Conservation (phyloP, 2,329 filamentous ascomycete genomes). For the Fonsecaea multimorphosa region DNA sequence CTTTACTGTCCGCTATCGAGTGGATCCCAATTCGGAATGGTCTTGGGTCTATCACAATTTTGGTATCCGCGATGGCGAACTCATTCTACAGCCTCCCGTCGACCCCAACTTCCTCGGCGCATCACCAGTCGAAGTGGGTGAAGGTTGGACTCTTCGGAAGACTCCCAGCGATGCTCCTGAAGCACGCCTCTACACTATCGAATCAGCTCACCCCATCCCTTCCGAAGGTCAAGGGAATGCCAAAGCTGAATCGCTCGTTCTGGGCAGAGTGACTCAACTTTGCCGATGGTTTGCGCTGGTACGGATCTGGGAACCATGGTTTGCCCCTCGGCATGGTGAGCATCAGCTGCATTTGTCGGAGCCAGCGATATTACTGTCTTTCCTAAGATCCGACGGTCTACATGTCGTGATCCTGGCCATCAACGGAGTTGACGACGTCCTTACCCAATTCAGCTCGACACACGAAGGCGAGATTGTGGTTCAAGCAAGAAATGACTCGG, state of each 20-base stretch:
- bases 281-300: conserved; percentile 83
- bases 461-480: conserved; percentile 70
- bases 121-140: conserved; percentile 46
- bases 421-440: conserved; percentile 73
- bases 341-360: conserved; percentile 71
- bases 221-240: conserved; percentile 60
- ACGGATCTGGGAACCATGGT: conserved; percentile 80
- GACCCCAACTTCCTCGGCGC: conserved; percentile 31
- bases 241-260: conserved; percentile 57
- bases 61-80: conserved; percentile 48
- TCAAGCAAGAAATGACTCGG: conserved; percentile 73
- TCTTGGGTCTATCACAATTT: conserved; percentile 54
- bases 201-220: conserved; percentile 48
- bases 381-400: conserved; percentile 72
- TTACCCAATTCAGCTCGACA: conserved; percentile 71
- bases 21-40: conserved; percentile 47
- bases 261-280: conserved; percentile 56
- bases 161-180: conserved; percentile 51
- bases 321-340: conserved; percentile 80
- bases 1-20: conserved; percentile 54
- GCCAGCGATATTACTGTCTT: conserved; percentile 78
- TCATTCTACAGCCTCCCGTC: conserved; percentile 47
- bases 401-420: conserved; percentile 80
- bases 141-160: conserved; percentile 45
- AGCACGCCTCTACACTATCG: conserved; percentile 48